phyloP scores from a whole-genome alignment of 345 rosid genomes.

The Rubroshorea leprosula region DNA sequence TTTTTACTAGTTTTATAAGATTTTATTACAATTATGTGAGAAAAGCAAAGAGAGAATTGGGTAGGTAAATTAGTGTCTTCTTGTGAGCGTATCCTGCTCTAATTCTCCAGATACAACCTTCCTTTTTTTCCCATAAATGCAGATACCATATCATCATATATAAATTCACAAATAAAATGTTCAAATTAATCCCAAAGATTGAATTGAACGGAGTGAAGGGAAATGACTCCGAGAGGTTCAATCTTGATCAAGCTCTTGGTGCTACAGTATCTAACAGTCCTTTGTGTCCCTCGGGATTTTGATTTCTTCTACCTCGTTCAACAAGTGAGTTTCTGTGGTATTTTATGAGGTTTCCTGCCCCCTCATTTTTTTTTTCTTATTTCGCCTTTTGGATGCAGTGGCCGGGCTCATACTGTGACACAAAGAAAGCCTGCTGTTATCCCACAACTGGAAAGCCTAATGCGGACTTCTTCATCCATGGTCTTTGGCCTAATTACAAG shows the following conservation, averaged over 20 bases:
- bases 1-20: no score
- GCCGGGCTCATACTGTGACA: constrained; percentile 95
- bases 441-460: constrained; percentile 85
- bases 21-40: no score
- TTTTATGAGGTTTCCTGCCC: background rate
- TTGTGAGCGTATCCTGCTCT: no score
- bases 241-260: constrained; percentile 31
- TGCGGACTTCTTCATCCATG: constrained; percentile 89
- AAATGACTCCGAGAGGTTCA: no score
- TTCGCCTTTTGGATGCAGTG: constrained; percentile 35
- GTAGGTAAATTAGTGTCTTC: no score
- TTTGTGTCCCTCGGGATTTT: constrained; percentile 43
- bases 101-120: no score
- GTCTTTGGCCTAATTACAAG: constrained; percentile 87
- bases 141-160: no score
- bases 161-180: no score
- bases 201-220: no score
- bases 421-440: constrained; percentile 61
- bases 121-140: no score
- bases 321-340: constrained; percentile 29
- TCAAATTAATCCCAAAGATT: no score
- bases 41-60: no score
- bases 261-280: constrained; percentile 38
- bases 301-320: constrained; percentile 89
- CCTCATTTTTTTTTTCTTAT: background rate